These are phyloP conservation scores for Vitis amurensis DNA, from an alignment of 164 flowering plant genomes.

Conservation along the genomic window DNA sequence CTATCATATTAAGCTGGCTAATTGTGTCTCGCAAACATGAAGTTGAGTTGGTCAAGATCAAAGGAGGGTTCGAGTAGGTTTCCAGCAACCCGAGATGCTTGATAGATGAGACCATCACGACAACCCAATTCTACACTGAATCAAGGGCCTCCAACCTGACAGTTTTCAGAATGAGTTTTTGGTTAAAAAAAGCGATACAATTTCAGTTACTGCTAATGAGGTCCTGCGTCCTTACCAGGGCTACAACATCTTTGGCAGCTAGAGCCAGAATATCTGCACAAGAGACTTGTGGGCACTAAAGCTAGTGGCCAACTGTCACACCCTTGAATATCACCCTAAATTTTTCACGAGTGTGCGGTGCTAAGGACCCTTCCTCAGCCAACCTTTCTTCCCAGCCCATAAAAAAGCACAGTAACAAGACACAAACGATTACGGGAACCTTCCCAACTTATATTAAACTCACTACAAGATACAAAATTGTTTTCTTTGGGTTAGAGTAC, in stretches of 20 bases:
- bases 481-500: too few relatives aligned
- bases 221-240: constrained; percentile 13
- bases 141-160: constrained; percentile 65
- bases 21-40: constrained; percentile 43
- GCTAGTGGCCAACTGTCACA: too few relatives aligned
- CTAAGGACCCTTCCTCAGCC: too few relatives aligned
- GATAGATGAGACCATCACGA: constrained; percentile 58
- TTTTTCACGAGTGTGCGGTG: too few relatives aligned
- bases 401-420: too few relatives aligned
- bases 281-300: neutral
- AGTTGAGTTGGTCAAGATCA: constrained; percentile 37
- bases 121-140: constrained; percentile 72
- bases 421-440: too few relatives aligned
- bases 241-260: constrained; percentile 13
- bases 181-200: constrained; percentile 9
- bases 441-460: too few relatives aligned
- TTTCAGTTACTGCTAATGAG: constrained; percentile 7
- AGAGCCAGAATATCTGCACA: constrained; percentile 19
- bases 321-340: too few relatives aligned
- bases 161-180: neutral
- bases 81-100: constrained; percentile 58
- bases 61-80: constrained; percentile 58
- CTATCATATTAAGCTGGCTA: constrained; percentile 56
- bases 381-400: too few relatives aligned
- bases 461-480: too few relatives aligned